These are phyloP conservation scores for Phyllosticta citrichinensis DNA, from an alignment of 2,329 filamentous ascomycete species.

Conservation along the genomic window DNA sequence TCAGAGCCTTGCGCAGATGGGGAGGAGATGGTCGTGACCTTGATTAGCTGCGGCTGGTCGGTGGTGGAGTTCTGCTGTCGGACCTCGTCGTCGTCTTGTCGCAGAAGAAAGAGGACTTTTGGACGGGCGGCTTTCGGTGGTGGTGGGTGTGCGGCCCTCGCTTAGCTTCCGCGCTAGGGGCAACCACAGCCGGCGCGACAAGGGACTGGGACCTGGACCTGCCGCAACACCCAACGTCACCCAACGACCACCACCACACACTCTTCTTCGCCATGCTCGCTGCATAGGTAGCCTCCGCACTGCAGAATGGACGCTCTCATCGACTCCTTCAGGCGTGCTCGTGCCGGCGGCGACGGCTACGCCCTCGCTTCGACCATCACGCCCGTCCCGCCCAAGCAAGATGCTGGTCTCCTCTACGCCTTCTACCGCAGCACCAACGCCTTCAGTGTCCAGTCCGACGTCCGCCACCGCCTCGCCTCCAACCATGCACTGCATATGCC, in stretches of 20 bases:
- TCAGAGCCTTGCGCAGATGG: background rate
- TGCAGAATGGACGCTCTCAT: constrained; percentile 40
- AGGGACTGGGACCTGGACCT: background rate
- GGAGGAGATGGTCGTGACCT: background rate
- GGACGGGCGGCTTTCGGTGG: constrained; percentile 8
- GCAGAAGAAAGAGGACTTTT: constrained; percentile 18
- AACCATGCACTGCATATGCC: constrained; percentile 47
- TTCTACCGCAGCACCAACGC: constrained; percentile 64
- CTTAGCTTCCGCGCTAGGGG: constrained; percentile 8
- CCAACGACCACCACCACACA: background rate
- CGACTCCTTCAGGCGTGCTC: constrained; percentile 60
- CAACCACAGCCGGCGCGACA: constrained; percentile 9
- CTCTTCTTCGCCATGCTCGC: background rate
- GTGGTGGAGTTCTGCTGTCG: constrained; percentile 9
- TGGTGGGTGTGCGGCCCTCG: constrained; percentile 9
- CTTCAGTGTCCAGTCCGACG: constrained; percentile 55
- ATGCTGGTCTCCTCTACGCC: constrained; percentile 56
- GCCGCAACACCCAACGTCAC: background rate
- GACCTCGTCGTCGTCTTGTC: constrained; percentile 12
- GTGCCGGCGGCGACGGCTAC: constrained; percentile 57
- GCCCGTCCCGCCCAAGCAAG: constrained; percentile 53
- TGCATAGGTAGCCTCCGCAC: background rate
- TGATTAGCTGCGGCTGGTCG: constrained; percentile 10
- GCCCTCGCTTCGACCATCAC: constrained; percentile 64
- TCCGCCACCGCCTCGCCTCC: constrained; percentile 56